Evolutionary conservation across 2,329 filamentous ascomycete genomes (phyloP).

Genomic region (Ilyonectria robusta): DNA sequence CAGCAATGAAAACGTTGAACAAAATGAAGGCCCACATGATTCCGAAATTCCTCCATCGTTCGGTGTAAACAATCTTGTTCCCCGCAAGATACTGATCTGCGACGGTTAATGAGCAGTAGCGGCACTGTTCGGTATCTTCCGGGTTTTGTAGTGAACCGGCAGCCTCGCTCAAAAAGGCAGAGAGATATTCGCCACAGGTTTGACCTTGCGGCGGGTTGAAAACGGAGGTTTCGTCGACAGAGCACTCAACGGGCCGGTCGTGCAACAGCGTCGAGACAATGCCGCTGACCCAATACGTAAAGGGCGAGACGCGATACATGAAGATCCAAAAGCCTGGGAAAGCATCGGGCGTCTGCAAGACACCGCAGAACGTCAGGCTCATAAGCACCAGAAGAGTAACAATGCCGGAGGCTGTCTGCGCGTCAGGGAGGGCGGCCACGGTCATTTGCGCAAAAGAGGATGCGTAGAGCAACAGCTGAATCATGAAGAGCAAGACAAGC

Average conservation of each 20-base stretch:
- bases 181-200: slow-evolving; percentile 7
- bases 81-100: slow-evolving; percentile 69
- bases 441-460: slow-evolving; percentile 81
- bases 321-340: slow-evolving; percentile 80
- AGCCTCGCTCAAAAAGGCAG: not conserved
- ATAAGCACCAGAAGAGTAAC: slow-evolving; percentile 71
- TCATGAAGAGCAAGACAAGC: slow-evolving; percentile 74
- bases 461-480: slow-evolving; percentile 79
- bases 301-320: slow-evolving; percentile 77
- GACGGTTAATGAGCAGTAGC: slow-evolving; percentile 72
- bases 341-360: slow-evolving; percentile 69
- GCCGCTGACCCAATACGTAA: slow-evolving; percentile 75
- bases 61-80: slow-evolving; percentile 59
- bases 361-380: slow-evolving; percentile 73
- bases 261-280: slow-evolving; percentile 75
- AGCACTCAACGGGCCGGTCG: slow-evolving; percentile 63
- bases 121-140: slow-evolving; percentile 66
- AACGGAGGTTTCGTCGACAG: slow-evolving; percentile 67
- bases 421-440: slow-evolving; percentile 78
- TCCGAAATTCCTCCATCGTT: slow-evolving; percentile 76
- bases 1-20: slow-evolving; percentile 71
- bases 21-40: slow-evolving; percentile 73
- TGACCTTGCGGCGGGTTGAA: slow-evolving; percentile 72
- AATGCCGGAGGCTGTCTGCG: slow-evolving; percentile 75
- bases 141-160: slow-evolving; percentile 71